A percentile compares a stretch with the other conserved stretches of the same genome.
Conservation (phyloP, 805 yeast species). For the Candida lessepsii region DNA sequence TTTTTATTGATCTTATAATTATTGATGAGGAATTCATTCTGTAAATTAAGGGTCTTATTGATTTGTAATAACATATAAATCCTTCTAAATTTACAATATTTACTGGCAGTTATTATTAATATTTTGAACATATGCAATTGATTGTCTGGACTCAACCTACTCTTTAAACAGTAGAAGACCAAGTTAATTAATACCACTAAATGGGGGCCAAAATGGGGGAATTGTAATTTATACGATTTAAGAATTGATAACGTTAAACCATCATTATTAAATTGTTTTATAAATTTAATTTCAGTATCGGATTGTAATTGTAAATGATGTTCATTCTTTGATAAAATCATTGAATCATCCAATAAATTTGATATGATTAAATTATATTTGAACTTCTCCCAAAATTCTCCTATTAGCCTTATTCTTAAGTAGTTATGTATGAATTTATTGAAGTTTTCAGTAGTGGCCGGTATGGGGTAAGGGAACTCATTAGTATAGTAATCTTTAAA, state of each 20-base stretch:
- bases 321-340: slow-evolving; percentile 43
- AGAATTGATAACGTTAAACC: slow-evolving; percentile 19
- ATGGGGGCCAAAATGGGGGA: slow-evolving; percentile 12
- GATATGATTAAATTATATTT: slow-evolving; percentile 40
- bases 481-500: slow-evolving; percentile 8
- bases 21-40: slow-evolving; percentile 29
- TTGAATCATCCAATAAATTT: slow-evolving; percentile 38
- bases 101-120: slow-evolving; percentile 28
- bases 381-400: slow-evolving; percentile 39
- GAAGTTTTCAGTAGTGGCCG: slow-evolving; percentile 22
- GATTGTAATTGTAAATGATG: slow-evolving; percentile 24
- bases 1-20: slow-evolving; percentile 38
- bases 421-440: slow-evolving; percentile 27
- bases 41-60: slow-evolving; percentile 20
- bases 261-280: slow-evolving; percentile 19
- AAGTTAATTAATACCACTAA: slow-evolving; percentile 23
- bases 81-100: slow-evolving; percentile 26
- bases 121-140: slow-evolving; percentile 29
- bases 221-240: slow-evolving; percentile 11
- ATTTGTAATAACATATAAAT: slow-evolving; percentile 23
- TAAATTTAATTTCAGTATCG: background rate
- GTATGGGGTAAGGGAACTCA: slow-evolving; percentile 13
- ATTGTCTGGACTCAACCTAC: slow-evolving; percentile 6
- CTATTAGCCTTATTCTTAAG: slow-evolving; percentile 15
- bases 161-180: slow-evolving; percentile 28